phyloP scores from a whole-genome alignment of 495 filamentous ascomycete species.

The Rhypophila decipiens region DNA sequence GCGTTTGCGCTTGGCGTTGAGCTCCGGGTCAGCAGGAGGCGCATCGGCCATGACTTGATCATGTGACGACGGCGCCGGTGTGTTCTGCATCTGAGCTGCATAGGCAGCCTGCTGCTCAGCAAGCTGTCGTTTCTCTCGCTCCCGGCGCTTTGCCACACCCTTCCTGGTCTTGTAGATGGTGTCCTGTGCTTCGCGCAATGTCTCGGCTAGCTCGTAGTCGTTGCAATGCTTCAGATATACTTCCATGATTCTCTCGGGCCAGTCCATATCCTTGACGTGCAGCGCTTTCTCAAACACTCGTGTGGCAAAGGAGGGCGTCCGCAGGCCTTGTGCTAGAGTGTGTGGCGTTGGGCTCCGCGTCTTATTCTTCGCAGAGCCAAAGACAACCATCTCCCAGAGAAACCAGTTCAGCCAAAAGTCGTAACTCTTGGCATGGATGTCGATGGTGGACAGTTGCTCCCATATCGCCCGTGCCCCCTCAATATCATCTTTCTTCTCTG shows the following conservation, averaged over 20 bases:
- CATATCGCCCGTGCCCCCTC: constrained; percentile 63
- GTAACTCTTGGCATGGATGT: constrained; percentile 64
- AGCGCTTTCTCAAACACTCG: constrained; percentile 69
- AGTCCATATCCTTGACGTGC: constrained; percentile 65
- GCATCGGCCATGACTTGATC: constrained; percentile 25
- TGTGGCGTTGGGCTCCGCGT: constrained; percentile 39
- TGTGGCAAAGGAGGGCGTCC: constrained; percentile 58
- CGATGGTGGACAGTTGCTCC: constrained; percentile 53
- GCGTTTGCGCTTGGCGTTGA: constrained; percentile 63
- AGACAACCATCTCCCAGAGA: constrained; percentile 73
- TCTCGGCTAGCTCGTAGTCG: constrained; percentile 71
- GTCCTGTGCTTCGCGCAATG: constrained; percentile 62
- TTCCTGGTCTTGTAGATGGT: constrained; percentile 60
- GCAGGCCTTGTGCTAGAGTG: constrained; percentile 24
- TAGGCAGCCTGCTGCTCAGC: constrained; percentile 20
- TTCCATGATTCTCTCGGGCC: constrained; percentile 84
- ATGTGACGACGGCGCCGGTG: constrained; percentile 14
- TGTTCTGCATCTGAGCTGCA: constrained; percentile 12
- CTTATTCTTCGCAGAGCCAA: constrained; percentile 32
- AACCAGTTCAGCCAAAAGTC: constrained; percentile 94
- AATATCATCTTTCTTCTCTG: constrained; percentile 62
- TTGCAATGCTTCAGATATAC: constrained; percentile 79
- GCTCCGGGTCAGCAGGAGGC: constrained; percentile 17
- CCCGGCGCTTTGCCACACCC: constrained; percentile 56
- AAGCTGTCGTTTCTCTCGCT: constrained; percentile 45